Evolutionary conservation across 1,284 basidiomycete genomes (phyloP).

Genomic region (Cutaneotrichosporon cutaneum): DNA sequence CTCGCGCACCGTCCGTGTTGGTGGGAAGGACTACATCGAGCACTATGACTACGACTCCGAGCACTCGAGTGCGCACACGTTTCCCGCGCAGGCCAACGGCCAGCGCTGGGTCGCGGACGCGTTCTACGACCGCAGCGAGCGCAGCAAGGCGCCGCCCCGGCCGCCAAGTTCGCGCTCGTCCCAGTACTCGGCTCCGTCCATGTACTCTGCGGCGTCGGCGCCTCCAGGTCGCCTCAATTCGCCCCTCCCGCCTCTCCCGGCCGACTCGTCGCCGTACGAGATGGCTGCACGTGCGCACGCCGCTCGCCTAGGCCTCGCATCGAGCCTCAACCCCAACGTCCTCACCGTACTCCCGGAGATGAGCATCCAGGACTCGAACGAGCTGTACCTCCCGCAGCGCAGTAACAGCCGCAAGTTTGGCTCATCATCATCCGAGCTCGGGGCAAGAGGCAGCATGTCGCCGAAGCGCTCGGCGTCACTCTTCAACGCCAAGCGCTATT

Average conservation of each 20-base stretch:
- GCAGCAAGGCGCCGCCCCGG: background rate
- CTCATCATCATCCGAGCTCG: background rate
- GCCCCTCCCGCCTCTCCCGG: background rate
- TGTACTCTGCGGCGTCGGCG: background rate
- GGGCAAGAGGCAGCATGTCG: background rate
- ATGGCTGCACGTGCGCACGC: slow-evolving; percentile 9
- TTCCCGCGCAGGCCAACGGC: slow-evolving; percentile 5
- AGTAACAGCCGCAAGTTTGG: slow-evolving; percentile 9
- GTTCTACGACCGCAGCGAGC: background rate
- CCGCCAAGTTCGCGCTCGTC: background rate
- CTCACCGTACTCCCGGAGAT: slow-evolving; percentile 51
- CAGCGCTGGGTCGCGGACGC: background rate
- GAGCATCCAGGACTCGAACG: slow-evolving; percentile 36
- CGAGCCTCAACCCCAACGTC: slow-evolving; percentile 44
- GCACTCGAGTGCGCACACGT: background rate
- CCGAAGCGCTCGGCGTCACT: slow-evolving; percentile 3
- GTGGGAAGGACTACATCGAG: background rate
- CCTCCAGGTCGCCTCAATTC: background rate
- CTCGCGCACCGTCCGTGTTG: background rate
- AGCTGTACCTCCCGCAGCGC: slow-evolving; percentile 17
- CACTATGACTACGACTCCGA: slow-evolving; percentile 10
- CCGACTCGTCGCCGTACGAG: slow-evolving; percentile 10
- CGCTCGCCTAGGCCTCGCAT: slow-evolving; percentile 34
- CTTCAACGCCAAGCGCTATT: slow-evolving; percentile 2
- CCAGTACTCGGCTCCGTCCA: background rate